Conservation (phyloP, 2,329 filamentous ascomycete species). For the Calonectria pauciramosa region DNA sequence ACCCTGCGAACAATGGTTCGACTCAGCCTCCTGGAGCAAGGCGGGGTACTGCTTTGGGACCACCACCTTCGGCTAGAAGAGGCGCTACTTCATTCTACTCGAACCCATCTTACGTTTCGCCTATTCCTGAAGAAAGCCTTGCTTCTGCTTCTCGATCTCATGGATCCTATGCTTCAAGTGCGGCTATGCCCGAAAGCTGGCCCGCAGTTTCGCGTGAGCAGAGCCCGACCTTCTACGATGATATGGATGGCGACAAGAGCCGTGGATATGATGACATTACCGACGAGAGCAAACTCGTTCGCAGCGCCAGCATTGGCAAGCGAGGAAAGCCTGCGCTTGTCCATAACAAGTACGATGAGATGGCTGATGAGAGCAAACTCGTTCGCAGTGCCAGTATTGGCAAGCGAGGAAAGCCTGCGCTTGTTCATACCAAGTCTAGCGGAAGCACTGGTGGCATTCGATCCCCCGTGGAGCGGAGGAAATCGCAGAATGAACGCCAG, state of each 20-base stretch:
- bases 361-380: slow-evolving; percentile 69
- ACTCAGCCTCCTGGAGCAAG: slow-evolving; percentile 49
- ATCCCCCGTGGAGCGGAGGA: slow-evolving; percentile 57
- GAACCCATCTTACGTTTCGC: slow-evolving; percentile 76
- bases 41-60: slow-evolving; percentile 68
- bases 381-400: slow-evolving; percentile 74
- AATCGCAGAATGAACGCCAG: slow-evolving; percentile 60
- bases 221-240: slow-evolving; percentile 65
- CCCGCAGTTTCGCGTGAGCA: slow-evolving; percentile 61
- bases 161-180: slow-evolving; percentile 79
- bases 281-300: slow-evolving; percentile 70
- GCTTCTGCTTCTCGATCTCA: slow-evolving; percentile 67
- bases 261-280: slow-evolving; percentile 61
- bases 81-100: slow-evolving; percentile 77
- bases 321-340: slow-evolving; percentile 71
- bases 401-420: slow-evolving; percentile 69
- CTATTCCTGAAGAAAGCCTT: slow-evolving; percentile 80
- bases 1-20: slow-evolving; percentile 62
- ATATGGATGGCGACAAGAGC: slow-evolving; percentile 61
- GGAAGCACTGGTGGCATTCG: slow-evolving; percentile 43
- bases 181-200: slow-evolving; percentile 79
- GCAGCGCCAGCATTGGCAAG: slow-evolving; percentile 73
- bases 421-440: slow-evolving; percentile 59
- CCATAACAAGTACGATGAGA: slow-evolving; percentile 54
- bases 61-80: slow-evolving; percentile 71